Base-by-base conservation (phyloP, 1,284 basidiomycete genomes). In the Puccinia novopanici region DNA sequence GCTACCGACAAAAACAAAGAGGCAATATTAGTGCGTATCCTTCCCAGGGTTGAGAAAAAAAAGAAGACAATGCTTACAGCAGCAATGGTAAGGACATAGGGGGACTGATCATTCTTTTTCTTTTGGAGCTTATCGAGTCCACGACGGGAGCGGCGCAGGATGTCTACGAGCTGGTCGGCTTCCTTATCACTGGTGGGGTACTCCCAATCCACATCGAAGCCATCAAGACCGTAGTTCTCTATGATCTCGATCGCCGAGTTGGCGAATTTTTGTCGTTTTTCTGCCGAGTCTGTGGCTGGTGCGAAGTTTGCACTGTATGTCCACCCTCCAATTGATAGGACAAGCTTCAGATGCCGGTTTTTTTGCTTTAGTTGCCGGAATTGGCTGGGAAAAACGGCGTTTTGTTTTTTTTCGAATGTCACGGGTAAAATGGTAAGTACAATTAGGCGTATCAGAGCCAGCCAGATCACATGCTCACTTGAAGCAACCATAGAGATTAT, bases 281-380 rank as follows among this genome's bases (percentile, higher is more conserved):
- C 71, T 3, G 78, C 27, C 42, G 83, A 82, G 8, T 82, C 79
- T 1, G 82, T 83, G 63, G 84, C 83, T n/a, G 85, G 82, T 0
- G 82, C 81, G 80, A 86, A 86, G 82, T 85, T 84, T n/a, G 84
- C 81, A 15, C 83, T 84, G 79, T 84, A 86, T 3, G 84, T 84
- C 85, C 85, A 86, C 6, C 85, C 85, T 45, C 85, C 85, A 61
- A 86, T 84, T 45, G 84, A 84, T 19, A 86, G 82, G 65, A 86
- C 82, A 24, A 85, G 80, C 81, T 86, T 86, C 12, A 86, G 83
- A 17, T 84, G 84, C 9, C 85, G 82, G 67, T 86, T 81, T 71
- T 83, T 79, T 67, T 83, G 82, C 81, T 86, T 86, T 70, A 84
- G 77, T 34, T 82, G 73, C 9, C 83, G 73, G 68, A 86, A 78